Evolutionary conservation across 768 basidiomycete genomes (phyloP), one percentile per base, ranked within the genome.

Genomic region (Rhodotorula diobovata): DNA sequence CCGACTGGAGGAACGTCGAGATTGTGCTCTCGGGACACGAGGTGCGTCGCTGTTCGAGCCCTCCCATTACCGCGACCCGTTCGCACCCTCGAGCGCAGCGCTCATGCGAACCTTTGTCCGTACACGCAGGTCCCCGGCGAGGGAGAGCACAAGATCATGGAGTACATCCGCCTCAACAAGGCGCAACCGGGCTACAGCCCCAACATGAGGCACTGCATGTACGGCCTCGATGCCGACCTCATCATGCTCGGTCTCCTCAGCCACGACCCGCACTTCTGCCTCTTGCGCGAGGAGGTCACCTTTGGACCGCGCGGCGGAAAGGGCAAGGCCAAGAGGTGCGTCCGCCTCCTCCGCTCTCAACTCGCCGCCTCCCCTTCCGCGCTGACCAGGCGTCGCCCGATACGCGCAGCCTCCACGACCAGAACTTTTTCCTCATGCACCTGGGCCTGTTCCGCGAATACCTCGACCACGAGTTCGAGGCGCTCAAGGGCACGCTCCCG

Each of bases 71-170:
- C 20, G 39, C 28, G 20, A 4, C 14, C 10, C 30, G 30, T 14
- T n/a, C n/a, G n/a, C n/a, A n/a, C n/a, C n/a, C n/a, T n/a, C n/a
- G n/a, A n/a, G n/a, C n/a, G n/a, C n/a, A 9, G 6, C n/a, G 20
- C 54, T 28, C 16, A 34, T 30, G 30, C 34, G 37, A 7, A 0
- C 7, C 23, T 39, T 35, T 20, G 58, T 25, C 21, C 6, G 25
- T 4, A 18, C 66, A 43, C 25, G 16, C 61, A 80, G 80, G 79
- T 97, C 7, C 96, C 96, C 0, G 96, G 96, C 75, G 96, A 99
- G 81, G 96, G 96, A 70, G 96, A 99, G 80, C 96, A 99, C 86
- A 99, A 99, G 84, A 94, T 99, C 76, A 97, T 98, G 90, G 96
- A 97, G 80, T 99, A 94, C 81, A 98, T 99, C 79, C 89, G 96